phyloP scores from a whole-genome alignment of 345 rosid species.

The Dimocarpus longan region DNA sequence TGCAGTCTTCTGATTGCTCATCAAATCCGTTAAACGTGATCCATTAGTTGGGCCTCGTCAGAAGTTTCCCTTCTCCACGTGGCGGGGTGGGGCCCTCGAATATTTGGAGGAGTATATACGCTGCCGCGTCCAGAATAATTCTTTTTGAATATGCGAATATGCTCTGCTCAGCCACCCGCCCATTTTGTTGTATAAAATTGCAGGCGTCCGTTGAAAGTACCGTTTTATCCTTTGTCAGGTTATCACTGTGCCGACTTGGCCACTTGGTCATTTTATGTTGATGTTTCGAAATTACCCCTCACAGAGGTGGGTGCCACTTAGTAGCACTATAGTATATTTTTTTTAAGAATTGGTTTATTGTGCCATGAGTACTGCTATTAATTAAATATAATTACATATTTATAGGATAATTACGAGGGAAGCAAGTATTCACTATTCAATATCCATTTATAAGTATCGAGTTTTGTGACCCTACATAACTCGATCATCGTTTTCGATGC shows the following conservation, averaged over 20 bases:
- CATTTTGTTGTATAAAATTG: background rate
- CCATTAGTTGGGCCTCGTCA: conserved; percentile 18
- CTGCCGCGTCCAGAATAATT: conserved; percentile 26
- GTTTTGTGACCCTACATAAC: too few species aligned
- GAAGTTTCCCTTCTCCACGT: background rate
- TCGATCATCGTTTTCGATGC: too few species aligned
- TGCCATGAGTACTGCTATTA: too few species aligned
- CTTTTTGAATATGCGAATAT: conserved; percentile 54
- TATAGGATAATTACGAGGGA: too few species aligned
- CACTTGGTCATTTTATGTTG: background rate
- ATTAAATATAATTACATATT: too few species aligned
- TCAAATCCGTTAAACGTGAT: background rate
- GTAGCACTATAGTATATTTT: too few species aligned
- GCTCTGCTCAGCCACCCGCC: conserved; percentile 13
- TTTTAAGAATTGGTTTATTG: too few species aligned
- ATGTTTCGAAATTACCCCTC: conserved; percentile 26
- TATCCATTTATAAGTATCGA: too few species aligned
- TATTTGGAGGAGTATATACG: conserved; percentile 20
- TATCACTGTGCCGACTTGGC: background rate
- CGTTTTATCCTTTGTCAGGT: background rate
- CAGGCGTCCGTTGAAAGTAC: conserved; percentile 14
- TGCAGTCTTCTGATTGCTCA: background rate
- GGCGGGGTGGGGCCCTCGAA: background rate
- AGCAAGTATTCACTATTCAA: too few species aligned
- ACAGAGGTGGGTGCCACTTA: too few species aligned